A percentile compares a stretch with the other conserved stretches of the same genome.
Conservation (phyloP, 139 green algal genomes). For the Chloropicon primus region DNA sequence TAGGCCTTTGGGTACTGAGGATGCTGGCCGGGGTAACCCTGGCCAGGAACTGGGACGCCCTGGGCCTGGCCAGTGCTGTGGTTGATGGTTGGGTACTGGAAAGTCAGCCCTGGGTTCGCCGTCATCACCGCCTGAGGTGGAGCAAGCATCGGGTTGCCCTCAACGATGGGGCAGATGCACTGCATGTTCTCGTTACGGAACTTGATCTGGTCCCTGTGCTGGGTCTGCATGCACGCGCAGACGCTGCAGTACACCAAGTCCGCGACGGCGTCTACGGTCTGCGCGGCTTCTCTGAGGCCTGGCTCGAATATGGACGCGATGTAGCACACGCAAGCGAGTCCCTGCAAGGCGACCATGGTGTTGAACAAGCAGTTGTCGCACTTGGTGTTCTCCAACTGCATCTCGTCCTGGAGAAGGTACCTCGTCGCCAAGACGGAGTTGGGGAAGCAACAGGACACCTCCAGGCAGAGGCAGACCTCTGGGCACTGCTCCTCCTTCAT, state of each 20-base stretch:
- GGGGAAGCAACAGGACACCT: conserved; percentile 28
- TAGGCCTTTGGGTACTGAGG: too few species aligned
- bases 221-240: conserved; percentile 28
- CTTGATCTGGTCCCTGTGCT: conserved; percentile 16
- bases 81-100: neutral
- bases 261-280: conserved; percentile 15
- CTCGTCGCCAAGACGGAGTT: conserved; percentile 24
- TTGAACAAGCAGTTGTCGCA: conserved; percentile 10
- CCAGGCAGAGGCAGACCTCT: conserved; percentile 25
- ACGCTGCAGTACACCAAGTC: conserved; percentile 19
- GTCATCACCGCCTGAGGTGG: neutral
- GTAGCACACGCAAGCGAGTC: conserved; percentile 17
- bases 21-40: too few species aligned
- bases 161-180: neutral
- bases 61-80: neutral
- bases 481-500: conserved; percentile 23
- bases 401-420: conserved; percentile 28
- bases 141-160: neutral
- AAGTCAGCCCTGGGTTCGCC: neutral
- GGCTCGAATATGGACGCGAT: conserved; percentile 7
- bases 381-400: conserved; percentile 17
- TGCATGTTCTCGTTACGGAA: neutral
- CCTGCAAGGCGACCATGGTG: conserved; percentile 15
- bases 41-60: neutral
- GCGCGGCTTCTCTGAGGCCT: conserved; percentile 9